These are phyloP conservation scores for Leucocoprinus sp. DNA, from an alignment of 768 basidiomycete species.

Conservation along the genomic window DNA sequence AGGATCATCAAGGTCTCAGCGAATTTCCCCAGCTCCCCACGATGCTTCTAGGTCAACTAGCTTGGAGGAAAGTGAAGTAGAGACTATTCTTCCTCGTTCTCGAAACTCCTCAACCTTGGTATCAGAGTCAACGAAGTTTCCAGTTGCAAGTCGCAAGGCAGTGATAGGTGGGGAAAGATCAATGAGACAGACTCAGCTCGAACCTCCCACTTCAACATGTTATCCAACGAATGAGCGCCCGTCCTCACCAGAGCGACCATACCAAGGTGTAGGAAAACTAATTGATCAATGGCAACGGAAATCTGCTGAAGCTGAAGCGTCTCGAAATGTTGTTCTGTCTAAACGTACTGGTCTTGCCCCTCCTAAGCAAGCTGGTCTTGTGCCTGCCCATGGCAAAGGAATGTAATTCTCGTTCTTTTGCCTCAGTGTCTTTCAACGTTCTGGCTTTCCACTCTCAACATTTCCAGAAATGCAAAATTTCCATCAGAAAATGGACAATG, in stretches of 20 bases:
- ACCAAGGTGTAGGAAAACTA: constrained; percentile 74
- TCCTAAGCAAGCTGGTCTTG: constrained; percentile 32
- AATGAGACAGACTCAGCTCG: constrained; percentile 18
- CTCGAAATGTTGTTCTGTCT: constrained; percentile 21
- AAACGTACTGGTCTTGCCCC: constrained; percentile 29
- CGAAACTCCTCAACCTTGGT: constrained; percentile 10
- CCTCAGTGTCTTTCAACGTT: constrained; percentile 2
- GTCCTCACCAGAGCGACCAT: constrained; percentile 69
- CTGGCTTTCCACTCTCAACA: constrained; percentile 12
- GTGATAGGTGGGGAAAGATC: constrained; percentile 9
- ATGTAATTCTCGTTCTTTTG: not conserved
- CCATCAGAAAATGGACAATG: not conserved
- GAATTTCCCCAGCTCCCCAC: not conserved
- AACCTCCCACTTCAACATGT: constrained; percentile 11
- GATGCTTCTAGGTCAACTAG: not conserved
- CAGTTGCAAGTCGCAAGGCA: constrained; percentile 8
- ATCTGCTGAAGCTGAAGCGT: constrained; percentile 48
- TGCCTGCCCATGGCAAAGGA: constrained; percentile 19
- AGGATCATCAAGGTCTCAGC: not conserved
- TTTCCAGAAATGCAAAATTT: constrained; percentile 6
- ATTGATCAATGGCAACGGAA: constrained; percentile 88
- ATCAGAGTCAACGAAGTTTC: constrained; percentile 12
- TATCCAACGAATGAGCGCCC: constrained; percentile 29
- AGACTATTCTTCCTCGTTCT: constrained; percentile 17
- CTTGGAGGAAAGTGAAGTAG: constrained; percentile 10